phyloP scores from a whole-genome alignment of 495 filamentous ascomycete genomes.

The Jackrogersella multiformis region DNA sequence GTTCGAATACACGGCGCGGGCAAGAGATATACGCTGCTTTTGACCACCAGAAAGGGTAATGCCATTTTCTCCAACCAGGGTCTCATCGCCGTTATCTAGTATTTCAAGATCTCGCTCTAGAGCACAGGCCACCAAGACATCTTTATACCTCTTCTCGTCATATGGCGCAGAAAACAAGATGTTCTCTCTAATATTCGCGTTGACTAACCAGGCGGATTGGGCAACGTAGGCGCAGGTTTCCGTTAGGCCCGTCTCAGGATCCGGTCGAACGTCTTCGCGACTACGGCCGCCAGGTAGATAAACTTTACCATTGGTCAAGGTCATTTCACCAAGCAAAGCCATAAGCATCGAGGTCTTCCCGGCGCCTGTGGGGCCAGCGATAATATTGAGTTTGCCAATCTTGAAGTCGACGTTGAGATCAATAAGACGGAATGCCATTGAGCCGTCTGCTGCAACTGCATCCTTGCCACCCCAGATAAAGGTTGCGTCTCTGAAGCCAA shows the following conservation, averaged over 20 bases:
- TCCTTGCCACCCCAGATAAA: constrained; percentile 86
- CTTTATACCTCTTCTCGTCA: constrained; percentile 84
- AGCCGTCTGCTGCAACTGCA: constrained; percentile 65
- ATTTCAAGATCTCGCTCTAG: constrained; percentile 92
- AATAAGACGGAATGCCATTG: constrained; percentile 81
- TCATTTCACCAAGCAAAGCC: constrained; percentile 98
- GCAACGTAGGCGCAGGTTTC: constrained; percentile 97
- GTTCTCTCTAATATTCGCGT: constrained; percentile 95
- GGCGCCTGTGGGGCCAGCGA: constrained; percentile 90
- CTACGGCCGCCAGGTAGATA: constrained; percentile 83
- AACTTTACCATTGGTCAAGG: constrained; percentile 78
- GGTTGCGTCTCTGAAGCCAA: constrained; percentile 85
- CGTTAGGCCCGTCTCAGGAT: constrained; percentile 85
- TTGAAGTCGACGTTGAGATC: constrained; percentile 81
- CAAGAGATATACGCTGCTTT: constrained; percentile 96
- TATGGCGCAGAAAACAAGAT: constrained; percentile 89
- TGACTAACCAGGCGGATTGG: constrained; percentile 97
- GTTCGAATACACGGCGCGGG: constrained; percentile 91
- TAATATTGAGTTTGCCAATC: constrained; percentile 83
- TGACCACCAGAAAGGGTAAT: constrained; percentile 97
- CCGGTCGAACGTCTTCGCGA: constrained; percentile 80
- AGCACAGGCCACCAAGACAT: constrained; percentile 91
- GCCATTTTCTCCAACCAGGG: constrained; percentile 95
- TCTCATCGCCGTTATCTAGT: constrained; percentile 91
- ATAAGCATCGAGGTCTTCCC: constrained; percentile 96